phyloP scores from a whole-genome alignment of 1,284 basidiomycete species.

The Sanghuangporus weigelae region DNA sequence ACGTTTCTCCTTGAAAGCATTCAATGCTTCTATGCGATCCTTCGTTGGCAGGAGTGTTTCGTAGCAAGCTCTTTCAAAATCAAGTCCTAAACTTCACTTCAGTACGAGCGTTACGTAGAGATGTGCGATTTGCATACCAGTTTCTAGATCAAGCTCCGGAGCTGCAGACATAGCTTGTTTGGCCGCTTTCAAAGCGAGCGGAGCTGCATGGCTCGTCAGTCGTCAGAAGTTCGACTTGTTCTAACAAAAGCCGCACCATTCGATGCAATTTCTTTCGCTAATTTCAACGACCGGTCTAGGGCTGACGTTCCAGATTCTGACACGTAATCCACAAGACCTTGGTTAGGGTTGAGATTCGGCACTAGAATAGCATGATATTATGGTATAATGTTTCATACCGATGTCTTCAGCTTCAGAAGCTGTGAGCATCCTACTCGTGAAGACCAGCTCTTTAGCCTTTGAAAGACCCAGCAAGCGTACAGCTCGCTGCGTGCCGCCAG shows the following conservation, averaged over 20 bases:
- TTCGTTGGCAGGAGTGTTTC: slow-evolving; percentile 74
- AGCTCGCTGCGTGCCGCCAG: slow-evolving; percentile 89
- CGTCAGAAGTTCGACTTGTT: not conserved
- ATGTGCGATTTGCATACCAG: slow-evolving; percentile 39
- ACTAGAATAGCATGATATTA: not conserved
- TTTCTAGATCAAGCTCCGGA: slow-evolving; percentile 69
- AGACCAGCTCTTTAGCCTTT: slow-evolving; percentile 86
- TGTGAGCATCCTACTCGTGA: slow-evolving; percentile 64
- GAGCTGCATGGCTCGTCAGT: slow-evolving; percentile 46
- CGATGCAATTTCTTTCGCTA: slow-evolving; percentile 61
- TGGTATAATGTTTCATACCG: slow-evolving; percentile 44
- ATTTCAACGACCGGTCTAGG: slow-evolving; percentile 57
- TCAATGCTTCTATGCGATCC: slow-evolving; percentile 82
- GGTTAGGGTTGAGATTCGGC: slow-evolving; percentile 1
- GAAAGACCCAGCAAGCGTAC: slow-evolving; percentile 78
- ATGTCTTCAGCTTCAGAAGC: slow-evolving; percentile 69
- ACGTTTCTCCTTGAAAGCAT: slow-evolving; percentile 88
- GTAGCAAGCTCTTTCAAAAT: slow-evolving; percentile 86
- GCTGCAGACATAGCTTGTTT: slow-evolving; percentile 86
- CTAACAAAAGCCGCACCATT: slow-evolving; percentile 49
- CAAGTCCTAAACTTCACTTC: slow-evolving; percentile 52
- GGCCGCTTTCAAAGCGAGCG: slow-evolving; percentile 83
- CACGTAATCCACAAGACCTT: slow-evolving; percentile 79
- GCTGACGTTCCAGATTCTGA: slow-evolving; percentile 54
- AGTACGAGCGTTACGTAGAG: not conserved